Conservation (phyloP, 345 rosid species). For the Eucalyptus curtisii region DNA sequence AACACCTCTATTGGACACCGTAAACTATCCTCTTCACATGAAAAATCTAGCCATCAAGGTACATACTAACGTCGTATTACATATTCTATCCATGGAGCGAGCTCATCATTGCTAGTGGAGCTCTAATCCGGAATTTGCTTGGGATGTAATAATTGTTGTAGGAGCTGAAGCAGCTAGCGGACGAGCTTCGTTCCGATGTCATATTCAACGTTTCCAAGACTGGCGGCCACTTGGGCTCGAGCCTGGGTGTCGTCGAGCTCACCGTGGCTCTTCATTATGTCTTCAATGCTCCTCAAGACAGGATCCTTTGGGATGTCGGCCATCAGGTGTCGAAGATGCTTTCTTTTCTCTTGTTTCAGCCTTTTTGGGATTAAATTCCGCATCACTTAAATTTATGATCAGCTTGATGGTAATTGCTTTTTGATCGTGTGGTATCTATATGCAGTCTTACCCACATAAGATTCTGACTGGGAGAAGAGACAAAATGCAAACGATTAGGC, state of each 20-base stretch:
- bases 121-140: neutral
- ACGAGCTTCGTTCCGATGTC: constrained; percentile 87
- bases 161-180: constrained; percentile 85
- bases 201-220: constrained; percentile 86
- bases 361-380: neutral
- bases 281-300: constrained; percentile 83
- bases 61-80: neutral
- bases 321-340: constrained; percentile 49
- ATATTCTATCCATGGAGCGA: neutral
- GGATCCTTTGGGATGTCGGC: constrained; percentile 95
- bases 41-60: constrained; percentile 84
- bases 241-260: constrained; percentile 98
- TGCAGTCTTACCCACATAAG: constrained; percentile 91
- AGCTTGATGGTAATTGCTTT: neutral
- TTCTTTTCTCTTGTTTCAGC: neutral
- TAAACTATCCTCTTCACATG: constrained; percentile 93
- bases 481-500: constrained; percentile 82
- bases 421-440: neutral
- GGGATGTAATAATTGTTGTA: neutral
- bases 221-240: constrained; percentile 94
- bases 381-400: neutral
- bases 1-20: constrained; percentile 89
- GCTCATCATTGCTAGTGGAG: neutral
- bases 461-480: constrained; percentile 93
- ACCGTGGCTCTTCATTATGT: constrained; percentile 97